Evolutionary conservation across 106 monocot genomes (phyloP), one percentile per base, ranked within the genome.

Genomic region (Hemerocallis citrina): DNA sequence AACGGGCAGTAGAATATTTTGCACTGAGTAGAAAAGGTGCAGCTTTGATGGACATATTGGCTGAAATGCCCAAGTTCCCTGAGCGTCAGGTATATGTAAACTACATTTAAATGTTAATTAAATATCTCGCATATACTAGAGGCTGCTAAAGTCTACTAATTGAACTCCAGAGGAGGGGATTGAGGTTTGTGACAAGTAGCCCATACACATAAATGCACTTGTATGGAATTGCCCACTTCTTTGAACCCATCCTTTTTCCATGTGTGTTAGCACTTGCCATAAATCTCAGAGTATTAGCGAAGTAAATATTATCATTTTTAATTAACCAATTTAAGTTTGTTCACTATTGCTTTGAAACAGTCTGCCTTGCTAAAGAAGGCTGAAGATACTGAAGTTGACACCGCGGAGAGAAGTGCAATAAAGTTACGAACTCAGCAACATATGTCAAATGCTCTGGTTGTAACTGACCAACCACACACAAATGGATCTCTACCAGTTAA

Each of bases 31-130:
- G 59, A 54, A 98, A 92, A 68, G 96, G 96, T 62, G 84, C 74
- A 14, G 75, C 88, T 66, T 76, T 92, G 37, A 68, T 76, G 67
- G 96, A 91, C 57, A 65, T 98, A 63, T 84, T 98, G 13, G 91
- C 91, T 57, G 96, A 98, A 72, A 98, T 98, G 96, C 96, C 96
- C 4, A 98, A 98, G 62, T 98, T 98, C 71, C 96, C 96, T 28
- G 96, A 98, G 72, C 81, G 96, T 7, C 84, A 98, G 81, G 96
- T 98, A 73, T 64, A n/a, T n/a, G 29, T 57, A 23, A 54, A 30
- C 59, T 59, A 39, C 59, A 38, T 24, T 59, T n/a, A n/a, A n/a
- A n/a, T n/a, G n/a, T n/a, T n/a, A n/a, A n/a, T n/a, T n/a, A n/a
- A n/a, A n/a, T n/a, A n/a, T n/a, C n/a, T n/a, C n/a, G n/a, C n/a